A percentile compares a stretch with the other conserved stretches of the same genome.
These are phyloP conservation scores for Polytrichum formosum DNA, from an alignment of 225 moss, liverwort and hornwort species.

Conservation along the genomic window DNA sequence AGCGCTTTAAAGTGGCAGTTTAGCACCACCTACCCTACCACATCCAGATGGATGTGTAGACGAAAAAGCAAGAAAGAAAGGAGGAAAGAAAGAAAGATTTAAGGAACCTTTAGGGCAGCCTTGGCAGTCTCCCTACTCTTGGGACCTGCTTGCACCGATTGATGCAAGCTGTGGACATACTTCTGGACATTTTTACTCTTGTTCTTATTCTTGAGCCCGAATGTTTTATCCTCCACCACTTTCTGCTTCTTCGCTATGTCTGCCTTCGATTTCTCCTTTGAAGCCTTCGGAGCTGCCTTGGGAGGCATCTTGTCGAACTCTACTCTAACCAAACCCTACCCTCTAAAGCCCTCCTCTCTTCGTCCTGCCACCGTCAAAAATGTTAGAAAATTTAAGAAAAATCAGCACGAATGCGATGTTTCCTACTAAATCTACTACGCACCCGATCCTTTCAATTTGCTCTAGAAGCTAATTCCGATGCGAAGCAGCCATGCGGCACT, in stretches of 20 bases:
- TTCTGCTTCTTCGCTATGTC: conserved; percentile 98
- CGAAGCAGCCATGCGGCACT: background rate
- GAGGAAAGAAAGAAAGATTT: no score
- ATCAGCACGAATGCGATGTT: no score
- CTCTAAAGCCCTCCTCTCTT: background rate
- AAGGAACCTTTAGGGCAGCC: conserved; percentile 61
- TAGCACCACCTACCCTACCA: no score
- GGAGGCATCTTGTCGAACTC: conserved; percentile 62
- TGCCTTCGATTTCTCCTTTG: conserved; percentile 88
- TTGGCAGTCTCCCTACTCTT: conserved; percentile 65
- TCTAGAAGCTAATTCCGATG: no score
- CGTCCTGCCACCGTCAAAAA: background rate
- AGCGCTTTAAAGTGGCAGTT: no score
- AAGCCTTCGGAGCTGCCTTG: conserved; percentile 59
- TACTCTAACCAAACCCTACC: background rate
- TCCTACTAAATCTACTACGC: no score
- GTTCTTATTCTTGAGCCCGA: conserved; percentile 98
- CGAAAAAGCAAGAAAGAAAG: no score
- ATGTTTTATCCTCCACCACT: conserved; percentile 96
- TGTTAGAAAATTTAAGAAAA: no score
- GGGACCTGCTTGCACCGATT: conserved; percentile 62
- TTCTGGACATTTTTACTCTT: conserved; percentile 99
- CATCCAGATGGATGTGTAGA: no score
- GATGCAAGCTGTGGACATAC: conserved; percentile 72
- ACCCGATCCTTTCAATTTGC: no score